Evolutionary conservation across 2,329 filamentous ascomycete species (phyloP), one percentile per base, ranked within the genome.

Genomic region (Epichloe aotearoae): DNA sequence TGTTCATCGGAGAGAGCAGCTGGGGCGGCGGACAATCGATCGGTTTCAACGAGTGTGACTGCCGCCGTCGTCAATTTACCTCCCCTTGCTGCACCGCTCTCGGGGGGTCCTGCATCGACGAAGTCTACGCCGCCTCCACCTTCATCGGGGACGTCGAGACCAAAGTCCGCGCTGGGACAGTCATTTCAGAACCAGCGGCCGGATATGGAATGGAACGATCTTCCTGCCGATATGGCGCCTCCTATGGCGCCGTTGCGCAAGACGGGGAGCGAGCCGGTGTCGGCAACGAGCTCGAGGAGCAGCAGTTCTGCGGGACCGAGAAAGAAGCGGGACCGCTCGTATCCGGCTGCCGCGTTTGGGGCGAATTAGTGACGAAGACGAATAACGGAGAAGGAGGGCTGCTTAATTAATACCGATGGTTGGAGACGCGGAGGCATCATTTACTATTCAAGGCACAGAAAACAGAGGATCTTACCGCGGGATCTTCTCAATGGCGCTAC

Each of bases 121-220:
- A 58, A 36, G 58, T 59, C 46, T 50, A 59, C 47, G 52, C 59
- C 44, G 7, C 57, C 60, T 41, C 54, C 59, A 40, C 47, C 47
- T 10, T 33, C 39, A 3, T 19, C 40, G 5, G 40, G 2, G 7
- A 23, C n/a, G 14, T 17, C 17, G 23, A 51, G 49, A 20, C 59
- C 62, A 20, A 54, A 54, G 7, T 55, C 57, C 3, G 42, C 50
- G 7, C 59, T 62, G 15, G 66, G 67, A 3, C 64, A 69, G 45
- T 82, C 79, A 1, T 83, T 73, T 61, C 80, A 83, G 62, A 82
- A 77, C 52, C 64, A 69, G 56, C 71, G 79, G 6, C 75, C 80
- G 3, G 74, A 77, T 19, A 77, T 66, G 33, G 80, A 83, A 60
- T 84, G 80, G 80, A 84, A 84, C 64, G 80, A 84, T 59, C 59